These are phyloP conservation scores for Ophiostoma sp. DNA, from an alignment of 2,329 filamentous ascomycete species.

Conservation along the genomic window DNA sequence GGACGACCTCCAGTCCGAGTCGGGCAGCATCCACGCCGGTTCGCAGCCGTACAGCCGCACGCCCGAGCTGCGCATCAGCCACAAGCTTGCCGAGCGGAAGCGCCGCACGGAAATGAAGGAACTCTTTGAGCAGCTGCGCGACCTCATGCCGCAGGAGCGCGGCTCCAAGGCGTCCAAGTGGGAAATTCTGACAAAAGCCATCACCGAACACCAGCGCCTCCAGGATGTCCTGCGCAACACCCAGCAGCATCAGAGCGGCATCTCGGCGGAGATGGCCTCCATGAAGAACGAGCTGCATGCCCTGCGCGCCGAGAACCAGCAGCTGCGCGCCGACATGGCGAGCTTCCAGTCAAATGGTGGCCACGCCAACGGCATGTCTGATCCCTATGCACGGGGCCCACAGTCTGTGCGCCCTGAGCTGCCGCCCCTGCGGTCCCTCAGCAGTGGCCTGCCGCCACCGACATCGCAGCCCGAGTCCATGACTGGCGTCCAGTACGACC, in stretches of 20 bases:
- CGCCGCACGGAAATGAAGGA: conserved; percentile 84
- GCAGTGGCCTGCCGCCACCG: conserved; percentile 35
- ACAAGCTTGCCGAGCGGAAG: conserved; percentile 81
- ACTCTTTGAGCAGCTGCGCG: conserved; percentile 72
- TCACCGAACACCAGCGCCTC: conserved; percentile 55
- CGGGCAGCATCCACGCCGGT: conserved; percentile 47
- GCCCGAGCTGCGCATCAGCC: conserved; percentile 73
- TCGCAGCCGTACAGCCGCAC: conserved; percentile 76
- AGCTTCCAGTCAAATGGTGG: conserved; percentile 28
- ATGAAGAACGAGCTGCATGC: conserved; percentile 46
- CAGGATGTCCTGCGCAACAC: conserved; percentile 44
- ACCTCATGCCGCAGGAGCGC: conserved; percentile 71
- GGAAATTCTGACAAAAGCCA: conserved; percentile 78
- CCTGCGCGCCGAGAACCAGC: conserved; percentile 45
- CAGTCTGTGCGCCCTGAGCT: conserved; percentile 41
- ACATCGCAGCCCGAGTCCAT: conserved; percentile 48
- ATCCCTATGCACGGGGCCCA: conserved; percentile 31
- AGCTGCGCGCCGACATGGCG: conserved; percentile 38
- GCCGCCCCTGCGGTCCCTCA: conserved; percentile 52
- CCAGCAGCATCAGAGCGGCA: conserved; percentile 37
- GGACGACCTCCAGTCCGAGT: conserved; percentile 58
- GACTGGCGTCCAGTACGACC: conserved; percentile 61
- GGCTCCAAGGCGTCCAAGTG: conserved; percentile 84
- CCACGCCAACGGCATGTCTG: conserved; percentile 22
- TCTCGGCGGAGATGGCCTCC: conserved; percentile 43